phyloP scores from a whole-genome alignment of 2,329 filamentous ascomycete species.

The Epicoccum nigrum region DNA sequence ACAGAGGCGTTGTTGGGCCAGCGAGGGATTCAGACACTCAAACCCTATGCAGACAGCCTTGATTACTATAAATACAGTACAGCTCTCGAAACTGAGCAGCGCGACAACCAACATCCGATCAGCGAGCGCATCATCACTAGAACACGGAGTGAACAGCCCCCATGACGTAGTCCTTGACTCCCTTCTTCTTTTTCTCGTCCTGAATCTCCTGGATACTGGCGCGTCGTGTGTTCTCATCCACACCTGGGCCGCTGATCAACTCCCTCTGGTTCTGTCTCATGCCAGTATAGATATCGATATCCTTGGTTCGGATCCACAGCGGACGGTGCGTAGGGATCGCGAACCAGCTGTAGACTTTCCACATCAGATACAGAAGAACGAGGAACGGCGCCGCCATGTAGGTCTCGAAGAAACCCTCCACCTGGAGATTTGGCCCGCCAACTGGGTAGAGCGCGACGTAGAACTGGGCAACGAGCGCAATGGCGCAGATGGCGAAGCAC shows the following conservation, averaged over 20 bases:
- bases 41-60: too few relatives aligned
- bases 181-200: slow-evolving; percentile 8
- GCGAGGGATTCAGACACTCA: too few relatives aligned
- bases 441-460: slow-evolving; percentile 43
- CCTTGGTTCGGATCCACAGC: slow-evolving; percentile 32
- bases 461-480: slow-evolving; percentile 48
- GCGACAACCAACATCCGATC: too few relatives aligned
- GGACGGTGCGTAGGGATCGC: slow-evolving; percentile 26
- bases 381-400: slow-evolving; percentile 54
- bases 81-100: neutral
- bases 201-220: slow-evolving; percentile 15
- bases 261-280: slow-evolving; percentile 28
- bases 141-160: neutral
- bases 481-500: slow-evolving; percentile 41
- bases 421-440: slow-evolving; percentile 29
- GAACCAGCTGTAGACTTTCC: slow-evolving; percentile 45
- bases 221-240: slow-evolving; percentile 7
- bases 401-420: slow-evolving; percentile 51
- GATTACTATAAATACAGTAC: too few relatives aligned
- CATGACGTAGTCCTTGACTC: slow-evolving; percentile 2
- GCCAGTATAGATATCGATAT: slow-evolving; percentile 43
- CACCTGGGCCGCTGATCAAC: slow-evolving; percentile 13
- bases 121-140: too few relatives aligned
- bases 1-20: too few relatives aligned
- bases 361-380: slow-evolving; percentile 55